Conservation (phyloP, 768 basidiomycete genomes). For the Strobilomyces dryophilus region DNA sequence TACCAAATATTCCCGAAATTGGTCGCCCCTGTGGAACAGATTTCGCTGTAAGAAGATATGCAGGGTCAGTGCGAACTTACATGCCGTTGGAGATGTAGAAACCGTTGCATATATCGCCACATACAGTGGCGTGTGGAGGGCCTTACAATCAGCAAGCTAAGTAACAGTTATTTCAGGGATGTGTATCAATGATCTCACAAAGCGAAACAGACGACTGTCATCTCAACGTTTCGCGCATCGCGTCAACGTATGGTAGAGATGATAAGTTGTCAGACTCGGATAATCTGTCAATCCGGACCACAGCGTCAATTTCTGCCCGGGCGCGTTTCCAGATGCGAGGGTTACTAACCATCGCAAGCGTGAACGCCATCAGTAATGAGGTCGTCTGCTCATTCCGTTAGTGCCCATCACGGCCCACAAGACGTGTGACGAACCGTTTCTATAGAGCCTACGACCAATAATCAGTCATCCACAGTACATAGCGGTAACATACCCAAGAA, state of each 20-base stretch:
- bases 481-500: slow-evolving; percentile 8
- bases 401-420: neutral
- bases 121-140: slow-evolving; percentile 23
- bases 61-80: neutral
- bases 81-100: slow-evolving; percentile 50
- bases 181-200: neutral
- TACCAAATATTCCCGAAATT: slow-evolving; percentile 16
- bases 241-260: slow-evolving; percentile 10
- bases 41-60: neutral
- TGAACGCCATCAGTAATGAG: neutral
- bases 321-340: slow-evolving; percentile 8
- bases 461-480: neutral
- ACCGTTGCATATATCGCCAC: slow-evolving; percentile 39
- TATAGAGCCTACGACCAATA: slow-evolving; percentile 2
- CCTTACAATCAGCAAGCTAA: slow-evolving; percentile 4
- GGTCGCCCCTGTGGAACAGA: slow-evolving; percentile 5
- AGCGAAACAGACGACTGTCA: slow-evolving; percentile 10
- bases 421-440: slow-evolving; percentile 9
- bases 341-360: slow-evolving; percentile 14
- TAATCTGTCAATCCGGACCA: slow-evolving; percentile 5
- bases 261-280: slow-evolving; percentile 8
- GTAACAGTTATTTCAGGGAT: neutral
- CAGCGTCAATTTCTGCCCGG: slow-evolving; percentile 8
- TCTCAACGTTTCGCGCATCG: slow-evolving; percentile 9
- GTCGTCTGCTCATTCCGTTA: slow-evolving; percentile 4